phyloP scores from a whole-genome alignment of 805 yeast species.

The Nakazawaea wyomingensis region DNA sequence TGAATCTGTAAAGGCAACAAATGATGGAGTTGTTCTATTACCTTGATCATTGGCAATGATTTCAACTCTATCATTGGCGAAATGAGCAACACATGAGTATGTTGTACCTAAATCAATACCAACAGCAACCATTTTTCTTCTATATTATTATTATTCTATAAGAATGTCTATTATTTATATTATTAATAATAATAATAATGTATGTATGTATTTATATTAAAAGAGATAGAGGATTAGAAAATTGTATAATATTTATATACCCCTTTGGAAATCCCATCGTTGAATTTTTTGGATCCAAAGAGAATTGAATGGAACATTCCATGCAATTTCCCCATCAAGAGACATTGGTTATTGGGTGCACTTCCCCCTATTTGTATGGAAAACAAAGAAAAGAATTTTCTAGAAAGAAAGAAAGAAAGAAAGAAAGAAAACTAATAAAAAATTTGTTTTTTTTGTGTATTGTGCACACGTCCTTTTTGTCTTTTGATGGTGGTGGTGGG shows the following conservation, averaged over 20 bases:
- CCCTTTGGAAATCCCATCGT: neutral
- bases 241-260: neutral
- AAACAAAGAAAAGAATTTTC: neutral
- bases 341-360: no score
- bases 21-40: slow-evolving; percentile 96
- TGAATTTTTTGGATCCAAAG: no score
- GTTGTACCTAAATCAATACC: slow-evolving; percentile 86
- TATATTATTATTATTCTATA: neutral
- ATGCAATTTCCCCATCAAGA: slow-evolving; percentile 7
- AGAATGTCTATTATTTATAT: neutral
- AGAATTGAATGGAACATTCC: no score
- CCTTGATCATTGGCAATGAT: slow-evolving; percentile 98
- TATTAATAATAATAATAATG: no score
- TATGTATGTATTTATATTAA: no score
- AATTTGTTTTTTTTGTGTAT: no score
- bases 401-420: neutral
- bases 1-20: slow-evolving; percentile 88
- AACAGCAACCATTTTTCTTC: slow-evolving; percentile 32
- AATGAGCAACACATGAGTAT: slow-evolving; percentile 93
- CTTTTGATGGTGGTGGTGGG: no score
- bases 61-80: slow-evolving; percentile 86
- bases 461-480: no score
- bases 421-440: neutral
- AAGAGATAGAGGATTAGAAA: neutral
- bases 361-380: no score